These are phyloP conservation scores for Capronia americana DNA, from an alignment of 2,329 filamentous ascomycete genomes.

Conservation along the genomic window DNA sequence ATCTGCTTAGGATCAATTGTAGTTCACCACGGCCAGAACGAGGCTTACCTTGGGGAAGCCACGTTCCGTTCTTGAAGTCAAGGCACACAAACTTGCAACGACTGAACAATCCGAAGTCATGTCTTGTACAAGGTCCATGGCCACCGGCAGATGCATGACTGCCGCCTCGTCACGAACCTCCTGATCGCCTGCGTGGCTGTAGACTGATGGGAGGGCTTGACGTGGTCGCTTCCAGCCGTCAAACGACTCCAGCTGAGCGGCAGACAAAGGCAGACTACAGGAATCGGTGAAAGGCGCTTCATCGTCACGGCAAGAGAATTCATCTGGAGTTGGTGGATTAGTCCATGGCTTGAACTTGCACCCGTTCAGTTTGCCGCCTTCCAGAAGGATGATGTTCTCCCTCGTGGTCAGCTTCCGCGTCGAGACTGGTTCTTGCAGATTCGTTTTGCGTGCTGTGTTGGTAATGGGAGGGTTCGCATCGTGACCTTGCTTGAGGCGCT, in stretches of 20 bases:
- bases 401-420: conserved; percentile 68
- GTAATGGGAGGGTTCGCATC: conserved; percentile 3
- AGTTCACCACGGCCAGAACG: conserved; percentile 17
- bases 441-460: conserved; percentile 34
- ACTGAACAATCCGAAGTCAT: conserved; percentile 96
- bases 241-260: conserved; percentile 76
- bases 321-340: conserved; percentile 62
- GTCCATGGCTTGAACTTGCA: conserved; percentile 86
- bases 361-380: conserved; percentile 80
- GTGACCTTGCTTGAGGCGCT: conserved; percentile 69
- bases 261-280: conserved; percentile 73
- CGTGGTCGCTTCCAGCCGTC: conserved; percentile 79
- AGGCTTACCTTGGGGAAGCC: conserved; percentile 69
- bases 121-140: conserved; percentile 88
- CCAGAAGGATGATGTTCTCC: conserved; percentile 78
- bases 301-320: conserved; percentile 65
- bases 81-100: conserved; percentile 90
- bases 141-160: conserved; percentile 62
- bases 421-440: conserved; percentile 47
- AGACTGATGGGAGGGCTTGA: conserved; percentile 63
- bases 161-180: conserved; percentile 48
- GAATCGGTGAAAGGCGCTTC: conserved; percentile 69
- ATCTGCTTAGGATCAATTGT: conserved; percentile 56
- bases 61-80: conserved; percentile 71
- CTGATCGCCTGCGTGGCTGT: conserved; percentile 42